Conservation (phyloP, 2,329 filamentous ascomycete genomes). For the Pseudopyrenochaeta lycopersici region DNA sequence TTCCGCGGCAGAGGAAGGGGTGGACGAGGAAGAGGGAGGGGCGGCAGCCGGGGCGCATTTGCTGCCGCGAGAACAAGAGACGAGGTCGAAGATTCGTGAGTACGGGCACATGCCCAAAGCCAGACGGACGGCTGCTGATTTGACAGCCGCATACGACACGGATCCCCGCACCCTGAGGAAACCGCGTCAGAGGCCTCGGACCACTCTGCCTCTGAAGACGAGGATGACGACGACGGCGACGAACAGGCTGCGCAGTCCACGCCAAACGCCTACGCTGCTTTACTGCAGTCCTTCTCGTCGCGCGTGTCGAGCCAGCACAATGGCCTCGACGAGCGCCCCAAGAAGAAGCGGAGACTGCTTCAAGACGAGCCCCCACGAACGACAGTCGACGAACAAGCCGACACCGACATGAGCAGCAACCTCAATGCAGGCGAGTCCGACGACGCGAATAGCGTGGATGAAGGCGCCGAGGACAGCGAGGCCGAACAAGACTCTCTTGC, state of each 20-base stretch:
- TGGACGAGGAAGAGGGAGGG: constrained; percentile 17
- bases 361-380: constrained; percentile 10
- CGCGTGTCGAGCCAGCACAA: constrained; percentile 42
- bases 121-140: constrained; percentile 19
- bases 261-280: constrained; percentile 62
- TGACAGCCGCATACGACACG: constrained; percentile 5
- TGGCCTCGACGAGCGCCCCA: constrained; percentile 54
- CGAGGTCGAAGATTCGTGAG: constrained; percentile 42
- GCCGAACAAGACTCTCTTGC: constrained; percentile 48
- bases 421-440: too few relatives aligned
- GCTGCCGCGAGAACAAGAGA: constrained; percentile 39
- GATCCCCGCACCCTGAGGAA: constrained; percentile 28
- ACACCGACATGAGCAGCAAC: too few relatives aligned
- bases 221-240: constrained; percentile 29
- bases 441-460: neutral
- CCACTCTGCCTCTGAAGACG: constrained; percentile 36
- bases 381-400: neutral
- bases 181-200: constrained; percentile 32
- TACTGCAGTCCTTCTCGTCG: constrained; percentile 62
- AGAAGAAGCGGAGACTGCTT: constrained; percentile 64
- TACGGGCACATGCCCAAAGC: constrained; percentile 18
- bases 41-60: constrained; percentile 41
- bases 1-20: constrained; percentile 15
- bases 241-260: constrained; percentile 34
- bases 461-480: neutral